Evolutionary conservation across 2,329 filamentous ascomycete species (phyloP), one percentile per base, ranked within the genome.

Genomic region (Lithohypha guttulata): DNA sequence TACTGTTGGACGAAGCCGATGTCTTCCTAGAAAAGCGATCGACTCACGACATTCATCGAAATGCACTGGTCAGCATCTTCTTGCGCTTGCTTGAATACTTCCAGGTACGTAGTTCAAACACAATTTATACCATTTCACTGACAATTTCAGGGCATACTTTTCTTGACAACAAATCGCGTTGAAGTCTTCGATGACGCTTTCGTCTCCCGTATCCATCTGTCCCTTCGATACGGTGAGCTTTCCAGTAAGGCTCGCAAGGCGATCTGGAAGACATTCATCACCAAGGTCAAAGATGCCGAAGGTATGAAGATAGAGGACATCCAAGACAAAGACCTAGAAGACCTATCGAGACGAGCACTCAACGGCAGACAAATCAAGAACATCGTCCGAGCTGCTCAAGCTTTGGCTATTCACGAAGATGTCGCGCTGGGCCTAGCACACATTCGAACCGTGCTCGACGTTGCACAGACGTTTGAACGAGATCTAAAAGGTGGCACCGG

Each of bases 151-250:
- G 86, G 86, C 2, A 93, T 93, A 38, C 59, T 93, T 3, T 93
- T 94, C 64, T 61, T 94, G 18, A 94, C 86, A 0, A 93, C 86
- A 2, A 93, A 93, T 56, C 76, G 85, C 1, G 84, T 93, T 1
- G 63, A 79, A 64, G 87, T 83, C 0, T 93, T 94, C 53, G 86
- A 94, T 51, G 84, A 91, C 45, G 86, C 86, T 1, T 93, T 93
- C 67, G 82, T 91, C 55, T 84, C 78, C 7, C 76, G 86, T 17
- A 52, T 52, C 20, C 84, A 93, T 57, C 79, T 93, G 51, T 83
- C 84, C 0, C 66, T 94, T 6, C 72, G 81, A 19, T 94, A 93
- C 59, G 81, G 82, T 26, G 76, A 81, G 34, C 69, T 93, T 6
- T 77, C 77, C 26, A 58, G 64, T 4, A 79, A 80, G 52, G 84